phyloP scores from a whole-genome alignment of 768 basidiomycete genomes.

The Macrolepiota albuminosa region DNA sequence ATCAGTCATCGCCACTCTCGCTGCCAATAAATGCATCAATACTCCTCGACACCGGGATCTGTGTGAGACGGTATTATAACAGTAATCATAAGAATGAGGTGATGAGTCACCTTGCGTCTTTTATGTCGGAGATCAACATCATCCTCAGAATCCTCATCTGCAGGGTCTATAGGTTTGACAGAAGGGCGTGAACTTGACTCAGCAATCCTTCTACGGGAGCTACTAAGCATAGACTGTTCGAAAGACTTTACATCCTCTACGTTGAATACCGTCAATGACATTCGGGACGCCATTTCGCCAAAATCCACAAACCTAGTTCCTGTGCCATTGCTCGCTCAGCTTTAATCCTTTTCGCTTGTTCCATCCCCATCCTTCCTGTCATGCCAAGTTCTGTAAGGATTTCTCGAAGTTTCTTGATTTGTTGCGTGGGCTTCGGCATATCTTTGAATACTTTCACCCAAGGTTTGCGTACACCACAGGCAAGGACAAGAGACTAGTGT shows the following conservation, averaged over 20 bases:
- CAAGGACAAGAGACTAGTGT: conserved; percentile 58
- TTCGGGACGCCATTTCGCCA: background rate
- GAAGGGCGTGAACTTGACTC: background rate
- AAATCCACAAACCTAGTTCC: conserved; percentile 59
- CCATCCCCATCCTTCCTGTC: conserved; percentile 70
- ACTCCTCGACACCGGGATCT: conserved; percentile 33
- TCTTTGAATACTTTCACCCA: conserved; percentile 72
- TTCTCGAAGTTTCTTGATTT: conserved; percentile 59
- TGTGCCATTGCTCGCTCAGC: conserved; percentile 70
- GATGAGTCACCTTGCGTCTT: conserved; percentile 37
- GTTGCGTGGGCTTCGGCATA: conserved; percentile 49
- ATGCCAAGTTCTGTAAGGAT: conserved; percentile 75
- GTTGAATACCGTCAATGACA: background rate
- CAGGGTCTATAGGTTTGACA: conserved; percentile 18
- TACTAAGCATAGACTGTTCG: conserved; percentile 43
- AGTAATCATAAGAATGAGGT: background rate
- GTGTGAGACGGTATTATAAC: background rate
- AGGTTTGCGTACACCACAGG: conserved; percentile 72
- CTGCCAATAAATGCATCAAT: conserved; percentile 71
- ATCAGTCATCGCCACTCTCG: conserved; percentile 63
- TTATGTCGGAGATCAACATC: conserved; percentile 28
- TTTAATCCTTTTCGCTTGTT: conserved; percentile 75
- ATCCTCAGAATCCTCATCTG: conserved; percentile 10
- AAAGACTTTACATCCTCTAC: conserved; percentile 76
- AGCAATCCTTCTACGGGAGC: conserved; percentile 20